Evolutionary conservation across 2,329 filamentous ascomycete species (phyloP).

Genomic region (Trichothecium roseum): DNA sequence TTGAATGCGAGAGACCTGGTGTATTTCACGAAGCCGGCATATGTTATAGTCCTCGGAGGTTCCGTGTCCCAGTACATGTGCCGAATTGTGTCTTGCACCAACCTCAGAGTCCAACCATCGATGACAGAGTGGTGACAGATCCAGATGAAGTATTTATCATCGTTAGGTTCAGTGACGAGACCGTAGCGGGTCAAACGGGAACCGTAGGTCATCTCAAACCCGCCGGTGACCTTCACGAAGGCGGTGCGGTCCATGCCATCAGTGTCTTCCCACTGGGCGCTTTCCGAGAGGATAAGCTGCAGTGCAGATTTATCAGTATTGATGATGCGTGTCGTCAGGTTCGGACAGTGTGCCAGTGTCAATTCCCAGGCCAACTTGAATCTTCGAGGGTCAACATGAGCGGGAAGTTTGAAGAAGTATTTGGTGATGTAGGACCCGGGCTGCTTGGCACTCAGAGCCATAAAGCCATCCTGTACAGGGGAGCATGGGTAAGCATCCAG

Average conservation of each 20-base stretch:
- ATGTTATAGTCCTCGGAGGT: constrained; percentile 1
- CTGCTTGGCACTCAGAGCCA: neutral
- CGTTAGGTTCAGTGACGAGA: neutral
- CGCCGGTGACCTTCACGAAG: too few species aligned
- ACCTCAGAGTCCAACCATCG: constrained; percentile 14
- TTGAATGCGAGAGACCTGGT: constrained; percentile 1
- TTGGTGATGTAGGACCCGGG: constrained; percentile 1
- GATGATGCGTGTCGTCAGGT: constrained; percentile 11
- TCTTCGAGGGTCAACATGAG: constrained; percentile 3
- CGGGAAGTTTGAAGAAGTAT: neutral
- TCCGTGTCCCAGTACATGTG: constrained; percentile 4
- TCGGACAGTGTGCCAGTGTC: constrained; percentile 6
- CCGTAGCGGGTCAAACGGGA: neutral
- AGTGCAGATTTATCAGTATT: neutral
- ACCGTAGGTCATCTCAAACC: neutral
- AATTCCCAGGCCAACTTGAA: constrained; percentile 11
- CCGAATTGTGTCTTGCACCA: constrained; percentile 4
- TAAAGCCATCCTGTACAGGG: neutral
- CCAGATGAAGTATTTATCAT: constrained; percentile 10
- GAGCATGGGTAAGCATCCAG: constrained; percentile 1
- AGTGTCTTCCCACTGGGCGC: neutral
- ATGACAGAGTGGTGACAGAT: constrained; percentile 15
- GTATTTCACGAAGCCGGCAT: constrained; percentile 5
- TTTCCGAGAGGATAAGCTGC: neutral
- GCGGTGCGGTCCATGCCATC: neutral